Base-by-base conservation (phyloP, 139 green algal genomes). In the Yamagishiella unicocca region DNA sequence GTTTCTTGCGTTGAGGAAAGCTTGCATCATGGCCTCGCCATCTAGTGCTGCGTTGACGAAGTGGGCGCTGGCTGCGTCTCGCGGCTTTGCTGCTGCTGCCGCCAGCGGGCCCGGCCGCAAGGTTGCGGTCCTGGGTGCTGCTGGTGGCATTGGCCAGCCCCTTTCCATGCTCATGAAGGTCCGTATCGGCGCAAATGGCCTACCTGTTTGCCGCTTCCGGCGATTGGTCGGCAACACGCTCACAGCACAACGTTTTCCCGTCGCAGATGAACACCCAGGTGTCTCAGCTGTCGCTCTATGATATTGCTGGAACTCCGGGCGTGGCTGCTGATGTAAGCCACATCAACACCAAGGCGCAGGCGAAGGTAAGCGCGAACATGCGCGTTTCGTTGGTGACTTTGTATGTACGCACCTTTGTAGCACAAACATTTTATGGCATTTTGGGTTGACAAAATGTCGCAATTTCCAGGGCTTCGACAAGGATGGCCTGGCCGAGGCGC, bases 131-230 rank as follows among this genome's bases (percentile, higher is more conserved):
- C 90, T 99, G 27, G 96, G 96, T 35, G 96, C 97, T 71, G 95
- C 96, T 87, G 97, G 96, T 38, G 96, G 96, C 61, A 99, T 98
- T 85, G 97, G 96, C 43, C 96, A 98, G 94, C 96, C 96, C 2
- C 90, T 98, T 37, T 94, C 93, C 21, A 90, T 99, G 82, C 93
- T 99, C n/a, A 97, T 99, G 95, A 99, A 99, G 95, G 93, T 97
- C 35, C 12, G 85, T 9, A 35, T 0, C 21, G 2, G 21, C 24
- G 2, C n/a, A 46, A 46, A 68, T 5, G 25, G 31, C 22, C 8
- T 17, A 33, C 40, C 19, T 45, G 43, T 35, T n/a, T 53, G 29
- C 35, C 29, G 12, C 45, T 88, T 82, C 31, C 45, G 68, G 53
- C 43, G 33, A 64, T 54, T 67, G 62, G 27, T 73, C 61, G n/a